phyloP scores from a whole-genome alignment of 2,329 filamentous ascomycete species.

The Fusarium sp. region DNA sequence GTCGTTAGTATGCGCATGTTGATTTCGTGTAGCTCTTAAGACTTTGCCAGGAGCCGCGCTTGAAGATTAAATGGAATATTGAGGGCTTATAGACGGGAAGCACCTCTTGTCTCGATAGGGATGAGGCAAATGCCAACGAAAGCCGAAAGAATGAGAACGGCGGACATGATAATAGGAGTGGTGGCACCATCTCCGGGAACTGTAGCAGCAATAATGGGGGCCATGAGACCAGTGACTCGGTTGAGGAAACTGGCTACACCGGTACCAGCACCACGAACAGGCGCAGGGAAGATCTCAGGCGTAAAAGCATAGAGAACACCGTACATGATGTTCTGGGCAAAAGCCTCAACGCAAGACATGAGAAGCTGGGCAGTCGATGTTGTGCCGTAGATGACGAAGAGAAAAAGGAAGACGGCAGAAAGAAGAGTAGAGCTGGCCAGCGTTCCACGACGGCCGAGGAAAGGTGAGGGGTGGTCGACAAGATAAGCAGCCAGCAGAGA shows the following conservation, averaged over 20 bases:
- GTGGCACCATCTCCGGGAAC: slow-evolving; percentile 68
- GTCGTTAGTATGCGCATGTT: slow-evolving; percentile 34
- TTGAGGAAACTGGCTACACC: slow-evolving; percentile 80
- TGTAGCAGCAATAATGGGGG: slow-evolving; percentile 74
- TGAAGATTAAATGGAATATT: slow-evolving; percentile 4
- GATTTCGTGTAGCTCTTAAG: slow-evolving; percentile 3
- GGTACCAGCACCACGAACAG: slow-evolving; percentile 76
- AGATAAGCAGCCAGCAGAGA: slow-evolving; percentile 79
- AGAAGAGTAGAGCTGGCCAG: slow-evolving; percentile 75
- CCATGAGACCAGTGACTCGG: slow-evolving; percentile 72
- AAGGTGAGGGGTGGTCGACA: slow-evolving; percentile 71
- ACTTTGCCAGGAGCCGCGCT: not conserved
- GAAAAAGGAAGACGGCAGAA: slow-evolving; percentile 75
- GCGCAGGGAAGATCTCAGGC: slow-evolving; percentile 79
- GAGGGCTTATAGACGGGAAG: slow-evolving; percentile 61
- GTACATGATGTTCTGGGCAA: slow-evolving; percentile 82
- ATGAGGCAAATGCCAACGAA: slow-evolving; percentile 70
- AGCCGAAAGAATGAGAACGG: slow-evolving; percentile 65
- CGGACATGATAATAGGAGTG: slow-evolving; percentile 68
- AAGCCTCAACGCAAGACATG: slow-evolving; percentile 75
- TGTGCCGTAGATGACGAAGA: slow-evolving; percentile 70
- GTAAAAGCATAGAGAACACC: slow-evolving; percentile 82
- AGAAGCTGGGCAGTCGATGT: slow-evolving; percentile 68
- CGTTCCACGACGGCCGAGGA: slow-evolving; percentile 76
- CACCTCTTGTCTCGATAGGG: slow-evolving; percentile 71